phyloP scores from a whole-genome alignment of 2,329 filamentous ascomycete genomes.

The Grosmannia huntii region DNA sequence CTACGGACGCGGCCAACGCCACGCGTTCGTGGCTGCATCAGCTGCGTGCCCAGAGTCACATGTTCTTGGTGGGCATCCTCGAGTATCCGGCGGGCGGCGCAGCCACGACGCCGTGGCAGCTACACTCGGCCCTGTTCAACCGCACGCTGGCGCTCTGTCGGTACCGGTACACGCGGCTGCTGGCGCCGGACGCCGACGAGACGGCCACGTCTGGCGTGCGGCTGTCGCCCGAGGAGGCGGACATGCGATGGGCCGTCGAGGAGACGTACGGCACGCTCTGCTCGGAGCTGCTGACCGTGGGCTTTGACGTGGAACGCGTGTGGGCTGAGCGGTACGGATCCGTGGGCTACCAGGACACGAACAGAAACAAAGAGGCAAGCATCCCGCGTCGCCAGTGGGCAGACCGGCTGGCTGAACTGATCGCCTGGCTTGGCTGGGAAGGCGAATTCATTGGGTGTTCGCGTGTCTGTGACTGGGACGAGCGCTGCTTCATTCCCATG shows the following conservation, averaged over 20 bases:
- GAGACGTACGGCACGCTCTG: slow-evolving; percentile 28
- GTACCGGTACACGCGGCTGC: slow-evolving; percentile 25
- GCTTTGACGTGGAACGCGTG: slow-evolving; percentile 26
- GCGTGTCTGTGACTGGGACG: slow-evolving; percentile 26
- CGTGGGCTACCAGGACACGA: not conserved
- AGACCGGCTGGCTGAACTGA: slow-evolving; percentile 26
- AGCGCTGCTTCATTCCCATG: slow-evolving; percentile 37
- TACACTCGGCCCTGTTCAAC: slow-evolving; percentile 20
- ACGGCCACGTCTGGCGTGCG: not conserved
- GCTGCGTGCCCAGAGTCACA: slow-evolving; percentile 26
- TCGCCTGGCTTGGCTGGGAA: slow-evolving; percentile 38
- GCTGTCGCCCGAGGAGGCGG: slow-evolving; percentile 22
- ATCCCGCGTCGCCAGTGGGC: slow-evolving; percentile 14
- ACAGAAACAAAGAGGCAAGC: not conserved
- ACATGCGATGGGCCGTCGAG: slow-evolving; percentile 26
- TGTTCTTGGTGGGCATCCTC: slow-evolving; percentile 30
- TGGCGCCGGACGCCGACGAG: slow-evolving; percentile 15
- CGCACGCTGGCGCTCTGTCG: slow-evolving; percentile 27
- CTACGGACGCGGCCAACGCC: slow-evolving; percentile 9
- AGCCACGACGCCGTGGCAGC: slow-evolving; percentile 17
- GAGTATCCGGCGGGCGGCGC: slow-evolving; percentile 24
- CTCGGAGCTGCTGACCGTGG: slow-evolving; percentile 25
- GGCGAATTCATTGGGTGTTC: slow-evolving; percentile 30
- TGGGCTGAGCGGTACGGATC: slow-evolving; percentile 18
- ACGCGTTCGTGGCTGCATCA: slow-evolving; percentile 18